Percentiles rank a stretch among this genome's conserved stretches.
Conservation (phyloP, 495 filamentous ascomycete species). For the Daldinia bambusicola region DNA sequence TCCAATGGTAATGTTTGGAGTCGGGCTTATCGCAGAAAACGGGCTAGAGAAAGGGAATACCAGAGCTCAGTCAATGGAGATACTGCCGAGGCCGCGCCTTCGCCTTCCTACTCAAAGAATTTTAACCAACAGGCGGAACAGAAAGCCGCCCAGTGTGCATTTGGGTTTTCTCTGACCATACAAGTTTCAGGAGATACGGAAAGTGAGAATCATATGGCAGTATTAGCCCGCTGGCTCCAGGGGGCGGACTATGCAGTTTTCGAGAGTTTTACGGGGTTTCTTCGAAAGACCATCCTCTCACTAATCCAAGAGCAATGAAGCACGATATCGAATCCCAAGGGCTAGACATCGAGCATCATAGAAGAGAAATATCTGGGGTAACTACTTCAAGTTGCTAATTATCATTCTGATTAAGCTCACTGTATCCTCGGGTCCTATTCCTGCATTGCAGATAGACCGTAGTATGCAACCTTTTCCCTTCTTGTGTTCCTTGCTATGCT, state of each 20-base stretch:
- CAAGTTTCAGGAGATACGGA: constrained; percentile 12
- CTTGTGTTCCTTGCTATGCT: neutral
- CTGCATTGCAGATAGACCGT: too few species aligned
- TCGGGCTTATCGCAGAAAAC: constrained; percentile 57
- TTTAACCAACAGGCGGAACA: constrained; percentile 33
- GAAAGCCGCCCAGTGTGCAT: constrained; percentile 29
- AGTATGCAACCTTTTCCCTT: neutral
- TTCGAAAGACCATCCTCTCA: constrained; percentile 55
- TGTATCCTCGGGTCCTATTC: too few species aligned
- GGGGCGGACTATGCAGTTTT: constrained; percentile 80
- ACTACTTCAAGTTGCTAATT: too few species aligned
- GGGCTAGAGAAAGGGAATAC: constrained; percentile 56
- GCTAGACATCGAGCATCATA: neutral
- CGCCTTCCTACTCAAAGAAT: neutral
- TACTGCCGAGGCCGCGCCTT: neutral
- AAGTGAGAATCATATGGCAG: constrained; percentile 36
- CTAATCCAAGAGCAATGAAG: neutral
- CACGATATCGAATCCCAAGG: neutral
- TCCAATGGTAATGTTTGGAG: constrained; percentile 62
- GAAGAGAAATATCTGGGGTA: too few species aligned
- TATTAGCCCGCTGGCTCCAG: constrained; percentile 76
- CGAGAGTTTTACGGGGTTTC: constrained; percentile 87
- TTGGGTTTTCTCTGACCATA: constrained; percentile 60
- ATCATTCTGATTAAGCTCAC: too few species aligned
- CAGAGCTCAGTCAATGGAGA: constrained; percentile 45